Evolutionary conservation across 805 yeast species (phyloP).

Genomic region (Saccharomycopsis sp.): DNA sequence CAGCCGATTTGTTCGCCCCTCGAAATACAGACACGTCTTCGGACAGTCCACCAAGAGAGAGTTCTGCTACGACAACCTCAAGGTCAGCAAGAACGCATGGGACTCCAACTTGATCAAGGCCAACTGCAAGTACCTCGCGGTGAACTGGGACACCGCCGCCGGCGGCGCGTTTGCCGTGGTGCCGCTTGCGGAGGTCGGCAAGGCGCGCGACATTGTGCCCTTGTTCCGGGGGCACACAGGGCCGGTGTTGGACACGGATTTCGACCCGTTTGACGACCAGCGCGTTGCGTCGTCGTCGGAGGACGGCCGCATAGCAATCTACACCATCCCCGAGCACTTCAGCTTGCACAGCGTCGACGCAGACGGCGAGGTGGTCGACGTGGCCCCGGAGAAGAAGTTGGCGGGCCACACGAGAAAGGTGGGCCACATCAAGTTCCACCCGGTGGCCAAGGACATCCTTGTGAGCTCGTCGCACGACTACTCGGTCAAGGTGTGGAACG

Average conservation of each 20-base stretch:
- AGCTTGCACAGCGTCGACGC: constrained; percentile 53
- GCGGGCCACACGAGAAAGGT: constrained; percentile 91
- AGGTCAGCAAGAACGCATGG: constrained; percentile 88
- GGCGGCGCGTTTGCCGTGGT: constrained; percentile 97
- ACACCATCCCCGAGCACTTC: constrained; percentile 83
- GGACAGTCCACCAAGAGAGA: constrained; percentile 72
- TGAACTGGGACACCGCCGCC: constrained; percentile 92
- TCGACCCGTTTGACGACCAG: constrained; percentile 81
- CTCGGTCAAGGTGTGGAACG: constrained; percentile 86
- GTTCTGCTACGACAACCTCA: constrained; percentile 42
- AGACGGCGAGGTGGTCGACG: constrained; percentile 56
- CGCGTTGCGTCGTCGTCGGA: constrained; percentile 75
- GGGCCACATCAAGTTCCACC: constrained; percentile 87
- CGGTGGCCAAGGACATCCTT: constrained; percentile 76
- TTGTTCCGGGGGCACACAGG: constrained; percentile 95
- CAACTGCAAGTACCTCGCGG: constrained; percentile 79
- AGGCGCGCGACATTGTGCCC: constrained; percentile 89
- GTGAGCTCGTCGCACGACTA: constrained; percentile 91
- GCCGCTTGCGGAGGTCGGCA: constrained; percentile 81
- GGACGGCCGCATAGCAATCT: constrained; percentile 72
- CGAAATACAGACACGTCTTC: constrained; percentile 92
- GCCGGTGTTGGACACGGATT: constrained; percentile 90
- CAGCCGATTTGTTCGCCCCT: constrained; percentile 90
- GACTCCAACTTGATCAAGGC: constrained; percentile 86
- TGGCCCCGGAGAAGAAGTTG: constrained; percentile 62